phyloP scores from a whole-genome alignment of 2,329 filamentous ascomycete species.

The Basipetospora sp. region DNA sequence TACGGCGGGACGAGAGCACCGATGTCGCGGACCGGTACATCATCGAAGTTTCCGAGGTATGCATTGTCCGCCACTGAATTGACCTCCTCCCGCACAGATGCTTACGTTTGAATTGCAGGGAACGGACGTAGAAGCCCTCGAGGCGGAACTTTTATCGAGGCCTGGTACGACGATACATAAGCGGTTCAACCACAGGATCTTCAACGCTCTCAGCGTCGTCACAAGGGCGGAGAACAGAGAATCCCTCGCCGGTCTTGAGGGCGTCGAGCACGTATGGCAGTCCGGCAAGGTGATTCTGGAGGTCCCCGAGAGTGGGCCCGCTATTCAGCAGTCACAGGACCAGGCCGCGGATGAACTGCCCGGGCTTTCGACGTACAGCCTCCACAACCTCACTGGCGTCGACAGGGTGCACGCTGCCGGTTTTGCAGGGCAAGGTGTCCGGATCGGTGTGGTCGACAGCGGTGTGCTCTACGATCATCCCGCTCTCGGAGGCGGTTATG shows the following conservation, averaged over 20 bases:
- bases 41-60: slow-evolving; percentile 2
- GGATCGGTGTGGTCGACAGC: slow-evolving; percentile 25
- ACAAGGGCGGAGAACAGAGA: not conserved
- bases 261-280: not conserved
- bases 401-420: slow-evolving; percentile 23
- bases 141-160: not conserved
- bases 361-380: slow-evolving; percentile 16
- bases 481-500: slow-evolving; percentile 23
- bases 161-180: slow-evolving; percentile 1
- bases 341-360: not conserved
- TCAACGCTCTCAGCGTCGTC: slow-evolving; percentile 2
- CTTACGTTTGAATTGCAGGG: not conserved
- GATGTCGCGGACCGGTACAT: slow-evolving; percentile 3
- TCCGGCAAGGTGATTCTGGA: not conserved
- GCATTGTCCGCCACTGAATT: too few relatives aligned
- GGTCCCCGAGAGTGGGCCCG: not conserved
- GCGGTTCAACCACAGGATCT: slow-evolving; percentile 2
- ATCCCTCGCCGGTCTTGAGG: not conserved
- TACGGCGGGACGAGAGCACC: not conserved
- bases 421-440: slow-evolving; percentile 22
- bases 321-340: not conserved
- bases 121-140: not conserved
- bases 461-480: slow-evolving; percentile 25
- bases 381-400: slow-evolving; percentile 25
- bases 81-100: too few relatives aligned